Conservation (phyloP, 176 grass and related monocot species). For the Cenchrus americanus region DNA sequence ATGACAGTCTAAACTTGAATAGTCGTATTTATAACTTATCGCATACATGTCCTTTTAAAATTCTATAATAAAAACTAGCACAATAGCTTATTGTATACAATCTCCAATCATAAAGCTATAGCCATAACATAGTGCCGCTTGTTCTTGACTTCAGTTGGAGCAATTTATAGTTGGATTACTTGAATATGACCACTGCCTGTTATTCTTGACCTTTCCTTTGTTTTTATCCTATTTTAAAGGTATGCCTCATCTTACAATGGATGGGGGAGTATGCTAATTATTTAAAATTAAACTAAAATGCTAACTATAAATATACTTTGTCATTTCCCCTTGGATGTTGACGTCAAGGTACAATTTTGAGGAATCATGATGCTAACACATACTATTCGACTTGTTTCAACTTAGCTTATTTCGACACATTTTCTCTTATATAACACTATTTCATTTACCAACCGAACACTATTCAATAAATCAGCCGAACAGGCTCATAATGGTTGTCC, state of each 20-base stretch:
- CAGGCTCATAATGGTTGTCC: neutral
- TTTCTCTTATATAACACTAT: no score
- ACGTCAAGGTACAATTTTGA: neutral
- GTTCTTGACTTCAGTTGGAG: neutral
- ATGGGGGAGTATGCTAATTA: neutral
- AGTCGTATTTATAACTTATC: no score
- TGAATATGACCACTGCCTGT: neutral
- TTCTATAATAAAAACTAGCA: neutral
- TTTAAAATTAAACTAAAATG: no score
- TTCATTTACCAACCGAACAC: no score
- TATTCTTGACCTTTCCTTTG: neutral
- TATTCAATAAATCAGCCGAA: no score
- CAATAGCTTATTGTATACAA: neutral
- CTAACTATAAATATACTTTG: neutral
- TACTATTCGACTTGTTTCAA: no score
- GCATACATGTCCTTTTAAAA: neutral
- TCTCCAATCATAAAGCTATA: neutral
- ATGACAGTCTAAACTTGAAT: neutral
- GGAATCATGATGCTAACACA: neutral
- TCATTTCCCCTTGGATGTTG: neutral
- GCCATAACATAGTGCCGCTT: neutral
- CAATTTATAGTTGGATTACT: neutral
- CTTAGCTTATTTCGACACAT: no score
- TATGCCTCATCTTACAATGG: neutral
- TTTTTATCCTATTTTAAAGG: neutral